These are phyloP conservation scores for Primulina tabacum DNA, from an alignment of 257 asterid genomes.

Conservation along the genomic window DNA sequence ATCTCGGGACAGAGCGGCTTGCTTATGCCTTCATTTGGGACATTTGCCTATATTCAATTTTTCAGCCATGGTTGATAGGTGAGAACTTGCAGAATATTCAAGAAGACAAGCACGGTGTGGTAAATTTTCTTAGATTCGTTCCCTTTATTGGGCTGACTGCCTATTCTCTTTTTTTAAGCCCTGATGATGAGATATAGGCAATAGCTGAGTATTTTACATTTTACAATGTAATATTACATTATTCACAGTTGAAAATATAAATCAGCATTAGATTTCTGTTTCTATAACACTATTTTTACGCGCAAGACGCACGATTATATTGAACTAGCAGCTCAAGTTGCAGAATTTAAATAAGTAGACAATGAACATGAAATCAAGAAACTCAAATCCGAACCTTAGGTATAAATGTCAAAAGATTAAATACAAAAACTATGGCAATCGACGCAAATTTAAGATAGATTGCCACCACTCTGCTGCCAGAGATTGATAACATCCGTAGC, in stretches of 20 bases:
- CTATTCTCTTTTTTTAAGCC: constrained; percentile 62
- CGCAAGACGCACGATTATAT: not conserved
- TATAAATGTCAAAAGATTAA: not conserved
- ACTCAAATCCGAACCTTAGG: too few species aligned
- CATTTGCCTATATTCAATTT: constrained; percentile 55
- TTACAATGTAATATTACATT: constrained; percentile 19
- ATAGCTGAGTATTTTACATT: constrained; percentile 22
- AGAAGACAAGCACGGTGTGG: constrained; percentile 46
- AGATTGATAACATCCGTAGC: constrained; percentile 64
- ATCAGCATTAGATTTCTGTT: not conserved
- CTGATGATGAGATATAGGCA: constrained; percentile 38
- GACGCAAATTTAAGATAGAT: constrained; percentile 28
- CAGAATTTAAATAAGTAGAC: not conserved
- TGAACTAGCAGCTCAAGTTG: not conserved
- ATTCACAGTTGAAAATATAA: not conserved
- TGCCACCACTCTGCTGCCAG: constrained; percentile 66
- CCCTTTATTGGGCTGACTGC: constrained; percentile 76
- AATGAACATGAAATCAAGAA: not conserved
- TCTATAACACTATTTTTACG: too few species aligned
- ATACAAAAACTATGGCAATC: not conserved
- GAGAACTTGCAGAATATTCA: constrained; percentile 62
- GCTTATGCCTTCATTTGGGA: constrained; percentile 98
- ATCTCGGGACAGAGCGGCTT: constrained; percentile 72
- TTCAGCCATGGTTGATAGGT: constrained; percentile 95
- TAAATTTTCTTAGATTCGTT: constrained; percentile 60